phyloP scores from a whole-genome alignment of 805 yeast species.

The Danielia reshetovae region DNA sequence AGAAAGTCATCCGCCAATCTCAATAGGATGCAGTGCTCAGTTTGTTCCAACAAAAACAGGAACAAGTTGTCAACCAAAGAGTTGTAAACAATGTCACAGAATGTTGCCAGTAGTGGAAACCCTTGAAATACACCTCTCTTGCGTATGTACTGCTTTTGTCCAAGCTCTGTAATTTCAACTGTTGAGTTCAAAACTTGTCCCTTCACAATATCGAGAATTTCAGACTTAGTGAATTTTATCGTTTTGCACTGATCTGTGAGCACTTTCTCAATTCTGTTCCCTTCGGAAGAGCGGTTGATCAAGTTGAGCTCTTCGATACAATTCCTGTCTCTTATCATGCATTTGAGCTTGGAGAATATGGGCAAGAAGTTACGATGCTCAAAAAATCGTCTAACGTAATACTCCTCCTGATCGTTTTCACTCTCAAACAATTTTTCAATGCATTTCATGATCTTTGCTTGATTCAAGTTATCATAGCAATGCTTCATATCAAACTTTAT shows the following conservation, averaged over 20 bases:
- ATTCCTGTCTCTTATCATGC: constrained; percentile 1
- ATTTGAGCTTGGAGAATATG: not conserved
- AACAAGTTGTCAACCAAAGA: constrained; percentile 44
- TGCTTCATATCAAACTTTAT: constrained; percentile 72
- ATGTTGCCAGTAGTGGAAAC: constrained; percentile 63
- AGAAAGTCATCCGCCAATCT: constrained; percentile 85
- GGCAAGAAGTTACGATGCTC: not conserved
- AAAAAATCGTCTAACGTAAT: constrained; percentile 7
- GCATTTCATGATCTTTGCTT: constrained; percentile 33
- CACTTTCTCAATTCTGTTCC: not conserved
- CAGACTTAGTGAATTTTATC: constrained; percentile 34
- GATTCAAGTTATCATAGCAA: constrained; percentile 74
- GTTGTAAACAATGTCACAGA: constrained; percentile 74
- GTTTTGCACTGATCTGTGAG: constrained; percentile 30
- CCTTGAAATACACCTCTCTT: constrained; percentile 83
- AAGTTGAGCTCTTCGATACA: constrained; percentile 3
- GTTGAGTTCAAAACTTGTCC: constrained; percentile 54
- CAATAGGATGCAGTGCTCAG: constrained; percentile 36
- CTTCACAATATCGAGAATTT: constrained; percentile 43
- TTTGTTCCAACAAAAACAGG: constrained; percentile 14
- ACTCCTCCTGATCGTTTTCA: constrained; percentile 10
- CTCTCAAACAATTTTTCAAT: constrained; percentile 22
- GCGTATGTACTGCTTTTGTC: constrained; percentile 40
- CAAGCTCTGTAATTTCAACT: constrained; percentile 32
- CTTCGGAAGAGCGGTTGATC: not conserved